A percentile compares a stretch with the other conserved stretches of the same genome.
phyloP scores from a whole-genome alignment of 805 yeast genomes.

The Candida schatavii region DNA sequence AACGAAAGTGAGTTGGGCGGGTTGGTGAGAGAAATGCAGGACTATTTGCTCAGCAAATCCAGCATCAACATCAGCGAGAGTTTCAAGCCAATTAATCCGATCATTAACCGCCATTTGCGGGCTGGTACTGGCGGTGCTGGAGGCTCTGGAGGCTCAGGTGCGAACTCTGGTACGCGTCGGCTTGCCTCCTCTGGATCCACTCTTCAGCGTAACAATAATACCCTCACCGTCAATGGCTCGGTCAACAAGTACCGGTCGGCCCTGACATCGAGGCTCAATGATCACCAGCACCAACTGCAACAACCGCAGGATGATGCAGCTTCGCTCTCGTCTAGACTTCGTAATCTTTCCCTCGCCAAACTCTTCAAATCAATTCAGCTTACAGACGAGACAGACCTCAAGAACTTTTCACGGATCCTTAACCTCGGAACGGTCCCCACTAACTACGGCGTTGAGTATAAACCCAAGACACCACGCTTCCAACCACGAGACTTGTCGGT shows the following conservation, averaged over 20 bases:
- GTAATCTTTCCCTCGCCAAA: conserved; percentile 31
- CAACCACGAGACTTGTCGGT: conserved; percentile 30
- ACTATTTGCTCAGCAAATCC: conserved; percentile 53
- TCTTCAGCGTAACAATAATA: conserved; percentile 20
- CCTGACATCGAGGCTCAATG: conserved; percentile 19
- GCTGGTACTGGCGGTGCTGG: conserved; percentile 4
- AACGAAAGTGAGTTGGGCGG: conserved; percentile 64
- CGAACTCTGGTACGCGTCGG: conserved; percentile 9
- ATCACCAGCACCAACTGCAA: conserved; percentile 12
- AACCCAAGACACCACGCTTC: conserved; percentile 60
- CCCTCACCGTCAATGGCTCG: conserved; percentile 26
- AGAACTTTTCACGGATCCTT: conserved; percentile 34
- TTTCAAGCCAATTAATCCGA: conserved; percentile 40
- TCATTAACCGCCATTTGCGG: conserved; percentile 27
- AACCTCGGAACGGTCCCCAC: conserved; percentile 32
- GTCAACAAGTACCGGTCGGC: conserved; percentile 23
- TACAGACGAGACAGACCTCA: conserved; percentile 39
- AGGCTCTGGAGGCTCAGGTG: conserved; percentile 3
- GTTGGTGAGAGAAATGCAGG: conserved; percentile 65
- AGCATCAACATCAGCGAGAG: conserved; percentile 37
- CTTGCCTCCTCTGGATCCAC: conserved; percentile 24
- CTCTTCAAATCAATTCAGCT: conserved; percentile 37
- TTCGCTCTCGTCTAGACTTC: conserved; percentile 33
- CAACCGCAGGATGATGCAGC: conserved; percentile 21
- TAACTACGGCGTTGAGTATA: conserved; percentile 42